Conservation (phyloP, 2,329 filamentous ascomycete genomes). For the Stagonosporopsis vannaccii region DNA sequence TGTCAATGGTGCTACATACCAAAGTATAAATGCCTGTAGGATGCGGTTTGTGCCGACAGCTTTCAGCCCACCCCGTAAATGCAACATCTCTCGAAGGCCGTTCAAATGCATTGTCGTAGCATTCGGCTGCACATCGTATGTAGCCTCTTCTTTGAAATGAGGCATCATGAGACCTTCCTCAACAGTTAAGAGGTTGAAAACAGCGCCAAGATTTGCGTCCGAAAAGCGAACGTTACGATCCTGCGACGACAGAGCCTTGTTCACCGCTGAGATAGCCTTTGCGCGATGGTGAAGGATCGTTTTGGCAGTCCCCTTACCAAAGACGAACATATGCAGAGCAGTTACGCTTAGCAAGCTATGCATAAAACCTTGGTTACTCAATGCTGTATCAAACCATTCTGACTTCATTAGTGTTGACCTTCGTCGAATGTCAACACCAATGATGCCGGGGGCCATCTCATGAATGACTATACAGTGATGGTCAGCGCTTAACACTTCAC, state of each 20-base stretch:
- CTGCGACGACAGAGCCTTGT: conserved; percentile 39
- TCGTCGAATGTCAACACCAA: conserved; percentile 47
- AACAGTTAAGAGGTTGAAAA: conserved; percentile 49
- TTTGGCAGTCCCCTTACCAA: conserved; percentile 41
- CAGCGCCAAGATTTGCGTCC: conserved; percentile 49
- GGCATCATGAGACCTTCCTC: conserved; percentile 43
- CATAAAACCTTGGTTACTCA: conserved; percentile 48
- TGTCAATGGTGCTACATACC: conserved; percentile 38
- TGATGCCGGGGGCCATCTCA: conserved; percentile 47
- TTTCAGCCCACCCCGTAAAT: conserved; percentile 43
- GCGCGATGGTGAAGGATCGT: conserved; percentile 45
- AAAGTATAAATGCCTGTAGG: conserved; percentile 52
- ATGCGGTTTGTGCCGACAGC: conserved; percentile 47
- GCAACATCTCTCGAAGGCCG: conserved; percentile 46
- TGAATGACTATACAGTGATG: conserved; percentile 33
- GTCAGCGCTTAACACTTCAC: conserved; percentile 27
- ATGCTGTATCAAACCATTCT: conserved; percentile 48
- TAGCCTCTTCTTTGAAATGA: conserved; percentile 24
- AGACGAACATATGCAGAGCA: conserved; percentile 44
- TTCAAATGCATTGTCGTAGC: conserved; percentile 44
- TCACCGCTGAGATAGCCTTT: conserved; percentile 45
- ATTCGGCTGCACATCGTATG: conserved; percentile 39
- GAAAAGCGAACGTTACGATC: conserved; percentile 37
- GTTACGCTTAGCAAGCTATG: conserved; percentile 48
- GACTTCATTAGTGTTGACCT: conserved; percentile 46